Base-by-base conservation (phyloP, 805 yeast species). In the Saccharomycopsis fibuligera region DNA sequence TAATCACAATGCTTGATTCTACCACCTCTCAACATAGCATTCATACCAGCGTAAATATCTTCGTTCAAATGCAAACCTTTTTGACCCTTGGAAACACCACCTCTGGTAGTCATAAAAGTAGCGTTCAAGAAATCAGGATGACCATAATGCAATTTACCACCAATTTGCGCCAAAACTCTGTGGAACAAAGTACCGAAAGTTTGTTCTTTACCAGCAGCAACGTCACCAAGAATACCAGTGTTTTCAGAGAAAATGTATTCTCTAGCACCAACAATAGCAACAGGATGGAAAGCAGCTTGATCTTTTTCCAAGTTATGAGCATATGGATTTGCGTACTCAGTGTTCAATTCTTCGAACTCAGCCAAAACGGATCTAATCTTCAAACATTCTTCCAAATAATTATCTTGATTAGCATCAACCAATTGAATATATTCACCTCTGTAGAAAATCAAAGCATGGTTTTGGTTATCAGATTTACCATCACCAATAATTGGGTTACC, bases 121-220 rank as follows among this genome's bases (percentile, higher is more conserved):
- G 81, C 95, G 68, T 91, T 89, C 51, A 91, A 68, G 66, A 90
- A 90, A 70, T 90, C 98, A 3, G 98, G 98, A 68, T 90, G 97
- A 2, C 98, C 98, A 65, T 90, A 90, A 64, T 90, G 98, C 44
- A 90, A 68, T 65, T 91, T 91, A 1, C 95, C 96, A 9, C 97
- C 97, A 57, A 91, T 87, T 60, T 87, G 91, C 0, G 96, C 93
- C 56, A 90, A 68, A 0, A 96, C 89, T 61, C 97, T 75, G 1
- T 97, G 96, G 71, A 91, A 90, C 59, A 91, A 69, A 0, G 98
- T 90, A 23, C 98, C 98, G 70, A 90, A 90, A 1, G 98, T 90
- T 66, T 91, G 96, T 62, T 90, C 98, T 65, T 90, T 90, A 6
- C 96, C 96, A 19, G 98, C 98, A 21, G 97, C 97, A 57, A 90